These are phyloP conservation scores for Sporothrix protearum DNA, from an alignment of 2,329 filamentous ascomycete genomes.

Conservation along the genomic window DNA sequence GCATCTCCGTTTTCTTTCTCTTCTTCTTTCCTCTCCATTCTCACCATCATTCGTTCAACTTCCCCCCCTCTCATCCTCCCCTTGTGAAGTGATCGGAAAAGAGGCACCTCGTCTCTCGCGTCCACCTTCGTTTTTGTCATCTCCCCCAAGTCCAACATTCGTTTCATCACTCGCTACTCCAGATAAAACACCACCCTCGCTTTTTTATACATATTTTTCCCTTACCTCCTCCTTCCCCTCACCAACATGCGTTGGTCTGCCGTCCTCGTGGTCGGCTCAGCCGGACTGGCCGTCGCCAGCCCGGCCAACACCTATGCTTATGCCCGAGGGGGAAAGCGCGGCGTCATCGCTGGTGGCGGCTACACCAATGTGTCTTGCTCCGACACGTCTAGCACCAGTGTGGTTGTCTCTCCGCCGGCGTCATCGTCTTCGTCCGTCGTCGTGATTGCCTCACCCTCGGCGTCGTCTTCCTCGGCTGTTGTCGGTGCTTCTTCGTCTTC, in stretches of 20 bases:
- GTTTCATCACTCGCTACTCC: not conserved
- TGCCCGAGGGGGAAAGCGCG: constrained; percentile 1
- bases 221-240: not conserved
- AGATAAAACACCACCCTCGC: not conserved
- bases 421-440: not conserved
- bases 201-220: too few relatives aligned
- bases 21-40: not conserved
- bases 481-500: not conserved
- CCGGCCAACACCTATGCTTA: constrained; percentile 1
- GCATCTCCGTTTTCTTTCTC: not conserved
- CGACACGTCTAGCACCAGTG: not conserved
- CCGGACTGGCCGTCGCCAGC: constrained; percentile 20
- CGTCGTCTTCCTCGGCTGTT: not conserved
- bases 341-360: not conserved
- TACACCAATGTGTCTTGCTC: not conserved
- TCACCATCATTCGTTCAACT: constrained; percentile 3
- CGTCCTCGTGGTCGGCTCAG: constrained; percentile 23
- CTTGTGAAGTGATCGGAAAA: not conserved
- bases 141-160: not conserved
- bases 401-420: not conserved
- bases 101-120: too few relatives aligned
- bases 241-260: constrained; percentile 25
- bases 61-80: not conserved
- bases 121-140: not conserved
- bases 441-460: not conserved